phyloP scores from a whole-genome alignment of 768 basidiomycete genomes.

The Exsudoporus frostii region DNA sequence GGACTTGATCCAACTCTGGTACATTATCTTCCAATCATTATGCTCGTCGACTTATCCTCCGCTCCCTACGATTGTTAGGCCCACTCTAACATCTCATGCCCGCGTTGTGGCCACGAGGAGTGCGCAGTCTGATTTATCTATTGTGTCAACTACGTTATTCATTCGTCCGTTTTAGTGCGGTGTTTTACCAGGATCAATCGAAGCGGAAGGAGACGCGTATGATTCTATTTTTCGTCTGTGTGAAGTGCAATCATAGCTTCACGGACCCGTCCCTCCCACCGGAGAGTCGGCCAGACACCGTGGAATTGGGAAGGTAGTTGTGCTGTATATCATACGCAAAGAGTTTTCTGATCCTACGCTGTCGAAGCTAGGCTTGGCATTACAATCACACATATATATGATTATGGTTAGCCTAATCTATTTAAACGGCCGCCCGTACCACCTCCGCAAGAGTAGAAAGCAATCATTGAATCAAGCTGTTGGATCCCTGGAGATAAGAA shows the following conservation, averaged over 20 bases:
- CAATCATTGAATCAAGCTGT: background rate
- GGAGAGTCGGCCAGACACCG: conserved; percentile 39
- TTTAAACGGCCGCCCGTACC: background rate
- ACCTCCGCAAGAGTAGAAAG: background rate
- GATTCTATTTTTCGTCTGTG: conserved; percentile 90
- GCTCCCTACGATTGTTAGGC: conserved; percentile 50
- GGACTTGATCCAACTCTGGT: conserved; percentile 89
- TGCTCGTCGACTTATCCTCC: background rate
- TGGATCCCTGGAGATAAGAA: background rate
- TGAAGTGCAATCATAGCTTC: conserved; percentile 75
- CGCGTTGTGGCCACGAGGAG: conserved; percentile 80
- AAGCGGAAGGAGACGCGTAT: conserved; percentile 94
- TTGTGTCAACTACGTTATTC: background rate
- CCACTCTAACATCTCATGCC: conserved; percentile 81
- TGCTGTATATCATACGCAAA: background rate
- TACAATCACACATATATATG: background rate
- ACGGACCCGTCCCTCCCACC: conserved; percentile 61
- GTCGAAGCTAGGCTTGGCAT: background rate
- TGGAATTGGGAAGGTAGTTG: conserved; percentile 13
- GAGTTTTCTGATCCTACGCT: background rate
- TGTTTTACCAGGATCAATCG: conserved; percentile 95
- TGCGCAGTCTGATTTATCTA: conserved; percentile 37
- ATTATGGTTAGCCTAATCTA: background rate
- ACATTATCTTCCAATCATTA: conserved; percentile 16
- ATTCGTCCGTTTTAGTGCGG: conserved; percentile 55